Conservation (phyloP, 1,139 yeast species). For the Pichia sp. region DNA sequence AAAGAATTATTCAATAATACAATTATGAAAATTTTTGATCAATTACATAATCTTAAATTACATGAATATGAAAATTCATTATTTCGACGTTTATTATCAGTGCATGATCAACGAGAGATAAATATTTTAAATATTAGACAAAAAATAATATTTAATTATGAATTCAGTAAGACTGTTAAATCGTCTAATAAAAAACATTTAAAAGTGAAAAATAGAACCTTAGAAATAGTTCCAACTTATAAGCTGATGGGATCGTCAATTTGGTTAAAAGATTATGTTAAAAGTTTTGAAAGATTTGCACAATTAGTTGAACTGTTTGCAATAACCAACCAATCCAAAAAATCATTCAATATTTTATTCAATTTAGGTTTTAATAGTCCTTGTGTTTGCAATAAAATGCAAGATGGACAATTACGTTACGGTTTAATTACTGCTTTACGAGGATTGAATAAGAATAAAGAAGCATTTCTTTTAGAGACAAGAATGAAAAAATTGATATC, state of each 20-base stretch:
- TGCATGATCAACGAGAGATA: constrained; percentile 1
- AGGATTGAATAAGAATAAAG: constrained; percentile 3
- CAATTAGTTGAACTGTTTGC: constrained; percentile 15
- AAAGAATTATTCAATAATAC: constrained; percentile 4
- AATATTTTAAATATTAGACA: constrained; percentile 6
- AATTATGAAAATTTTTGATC: constrained; percentile 11
- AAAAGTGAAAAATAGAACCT: not conserved
- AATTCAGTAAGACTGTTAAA: not conserved
- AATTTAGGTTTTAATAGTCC: constrained; percentile 3
- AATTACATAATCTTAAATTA: constrained; percentile 8
- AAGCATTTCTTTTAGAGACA: constrained; percentile 4
- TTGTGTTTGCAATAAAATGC: constrained; percentile 3
- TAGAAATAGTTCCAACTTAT: constrained; percentile 1
- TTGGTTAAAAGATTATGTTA: constrained; percentile 13
- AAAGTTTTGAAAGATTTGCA: constrained; percentile 13
- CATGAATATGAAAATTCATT: constrained; percentile 4
- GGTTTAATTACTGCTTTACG: constrained; percentile 3
- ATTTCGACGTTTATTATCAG: constrained; percentile 9
- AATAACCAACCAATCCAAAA: constrained; percentile 5
- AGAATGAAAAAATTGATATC: constrained; percentile 1
- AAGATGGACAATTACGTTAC: constrained; percentile 7
- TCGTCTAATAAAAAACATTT: not conserved
- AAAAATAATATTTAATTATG: constrained; percentile 5
- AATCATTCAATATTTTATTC: constrained; percentile 3
- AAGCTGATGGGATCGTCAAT: constrained; percentile 7